A percentile compares a stretch with the other conserved stretches of the same genome.
These are phyloP conservation scores for Leucocoprinus sp. DNA, from an alignment of 768 basidiomycete species.

Conservation along the genomic window DNA sequence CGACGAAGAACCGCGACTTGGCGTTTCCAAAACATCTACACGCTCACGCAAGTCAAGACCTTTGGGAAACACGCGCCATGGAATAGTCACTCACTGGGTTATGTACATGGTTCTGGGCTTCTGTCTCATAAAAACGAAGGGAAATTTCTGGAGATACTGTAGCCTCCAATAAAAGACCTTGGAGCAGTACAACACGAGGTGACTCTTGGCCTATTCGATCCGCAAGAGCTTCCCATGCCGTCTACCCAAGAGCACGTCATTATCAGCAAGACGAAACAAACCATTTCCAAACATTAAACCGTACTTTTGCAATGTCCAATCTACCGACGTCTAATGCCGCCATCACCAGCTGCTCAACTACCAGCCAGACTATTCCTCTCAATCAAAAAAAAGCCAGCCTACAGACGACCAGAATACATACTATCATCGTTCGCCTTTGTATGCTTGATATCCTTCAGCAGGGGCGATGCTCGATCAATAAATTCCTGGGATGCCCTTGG, in stretches of 20 bases:
- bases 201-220: conserved; percentile 41
- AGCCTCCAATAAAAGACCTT: conserved; percentile 73
- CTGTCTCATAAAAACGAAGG: conserved; percentile 55
- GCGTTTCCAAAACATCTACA: conserved; percentile 72
- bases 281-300: conserved; percentile 11
- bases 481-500: conserved; percentile 50
- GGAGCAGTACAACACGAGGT: conserved; percentile 69
- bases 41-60: no score
- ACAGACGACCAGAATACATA: conserved; percentile 20
- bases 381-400: conserved; percentile 1
- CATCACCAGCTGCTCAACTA: conserved; percentile 72
- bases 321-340: conserved; percentile 74
- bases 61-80: no score
- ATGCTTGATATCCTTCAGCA: conserved; percentile 39
- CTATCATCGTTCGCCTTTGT: conserved; percentile 50
- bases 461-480: conserved; percentile 41
- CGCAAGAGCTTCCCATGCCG: conserved; percentile 8
- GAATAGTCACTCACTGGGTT: conserved; percentile 48
- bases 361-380: conserved; percentile 54
- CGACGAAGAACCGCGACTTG: conserved; percentile 64
- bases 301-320: conserved; percentile 67
- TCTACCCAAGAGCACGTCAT: neutral
- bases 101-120: conserved; percentile 57
- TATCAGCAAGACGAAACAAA: neutral
- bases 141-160: conserved; percentile 48